A percentile compares a stretch with the other conserved stretches of the same genome.
Conservation (phyloP, 2,329 filamentous ascomycete species). For the Aspergillus sp. region DNA sequence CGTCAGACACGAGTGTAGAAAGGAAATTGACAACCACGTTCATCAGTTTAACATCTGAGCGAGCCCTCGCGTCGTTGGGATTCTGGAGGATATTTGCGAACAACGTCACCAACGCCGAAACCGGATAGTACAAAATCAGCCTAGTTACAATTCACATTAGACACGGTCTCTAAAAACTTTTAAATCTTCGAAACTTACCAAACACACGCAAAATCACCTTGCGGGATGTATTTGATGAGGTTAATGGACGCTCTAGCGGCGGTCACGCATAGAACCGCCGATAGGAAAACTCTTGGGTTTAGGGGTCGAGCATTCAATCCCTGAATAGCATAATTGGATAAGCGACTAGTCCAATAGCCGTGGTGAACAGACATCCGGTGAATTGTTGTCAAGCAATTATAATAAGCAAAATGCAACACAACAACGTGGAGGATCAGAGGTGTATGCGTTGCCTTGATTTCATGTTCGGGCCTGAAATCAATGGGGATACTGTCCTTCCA, state of each 20-base stretch:
- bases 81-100: constrained; percentile 98
- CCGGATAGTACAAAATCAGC: constrained; percentile 95
- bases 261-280: constrained; percentile 86
- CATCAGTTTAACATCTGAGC: constrained; percentile 89
- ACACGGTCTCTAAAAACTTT: not conserved
- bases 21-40: constrained; percentile 89
- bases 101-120: constrained; percentile 88
- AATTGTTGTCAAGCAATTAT: constrained; percentile 96
- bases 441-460: constrained; percentile 89
- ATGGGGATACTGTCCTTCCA: constrained; percentile 97
- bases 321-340: constrained; percentile 94
- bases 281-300: constrained; percentile 92
- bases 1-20: constrained; percentile 83
- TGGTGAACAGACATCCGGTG: constrained; percentile 98
- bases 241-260: constrained; percentile 92
- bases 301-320: constrained; percentile 86
- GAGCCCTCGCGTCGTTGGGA: constrained; percentile 81
- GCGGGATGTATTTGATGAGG: constrained; percentile 91
- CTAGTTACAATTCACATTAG: constrained; percentile 37
- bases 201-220: constrained; percentile 90
- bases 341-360: constrained; percentile 93
- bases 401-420: constrained; percentile 93
- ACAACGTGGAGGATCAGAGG: constrained; percentile 93
- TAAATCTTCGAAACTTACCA: constrained; percentile 63
- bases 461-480: constrained; percentile 94